A percentile compares a stretch with the other conserved stretches of the same genome.
Evolutionary conservation across 2,329 filamentous ascomycete species (phyloP).

Genomic region (Colletotrichum liriopes): DNA sequence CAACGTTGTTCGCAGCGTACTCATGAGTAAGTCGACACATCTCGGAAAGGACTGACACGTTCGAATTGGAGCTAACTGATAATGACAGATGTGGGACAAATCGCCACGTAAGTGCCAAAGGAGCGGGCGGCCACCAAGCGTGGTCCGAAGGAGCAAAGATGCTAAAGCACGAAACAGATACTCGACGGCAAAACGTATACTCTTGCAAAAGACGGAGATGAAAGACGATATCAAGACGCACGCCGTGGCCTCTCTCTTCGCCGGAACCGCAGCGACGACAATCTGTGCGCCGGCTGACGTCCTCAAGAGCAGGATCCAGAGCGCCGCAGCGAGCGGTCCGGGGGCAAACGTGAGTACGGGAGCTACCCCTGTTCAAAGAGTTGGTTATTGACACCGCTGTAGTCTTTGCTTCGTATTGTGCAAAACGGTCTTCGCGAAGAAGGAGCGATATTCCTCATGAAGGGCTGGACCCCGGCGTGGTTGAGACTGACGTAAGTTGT

Average conservation of each 20-base stretch:
- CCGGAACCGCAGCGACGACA: constrained; percentile 63
- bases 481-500: constrained; percentile 56
- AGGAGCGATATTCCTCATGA: constrained; percentile 60
- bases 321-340: constrained; percentile 45
- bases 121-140: constrained; percentile 16
- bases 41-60: constrained; percentile 3
- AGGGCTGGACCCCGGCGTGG: constrained; percentile 64
- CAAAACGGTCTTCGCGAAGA: constrained; percentile 54
- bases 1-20: constrained; percentile 59
- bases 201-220: constrained; percentile 48
- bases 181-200: constrained; percentile 53
- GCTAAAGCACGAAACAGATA: constrained; percentile 48
- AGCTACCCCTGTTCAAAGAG: background rate
- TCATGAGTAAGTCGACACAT: constrained; percentile 57
- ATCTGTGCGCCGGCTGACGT: constrained; percentile 63
- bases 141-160: background rate
- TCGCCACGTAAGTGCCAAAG: constrained; percentile 56
- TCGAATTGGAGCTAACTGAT: constrained; percentile 41
- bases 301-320: constrained; percentile 60
- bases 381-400: background rate
- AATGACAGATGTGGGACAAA: constrained; percentile 59
- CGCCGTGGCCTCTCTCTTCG: constrained; percentile 56
- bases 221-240: constrained; percentile 60
- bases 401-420: constrained; percentile 55
- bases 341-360: constrained; percentile 41